phyloP scores from a whole-genome alignment of 305 asterid species.

The Striga hermonthica region DNA sequence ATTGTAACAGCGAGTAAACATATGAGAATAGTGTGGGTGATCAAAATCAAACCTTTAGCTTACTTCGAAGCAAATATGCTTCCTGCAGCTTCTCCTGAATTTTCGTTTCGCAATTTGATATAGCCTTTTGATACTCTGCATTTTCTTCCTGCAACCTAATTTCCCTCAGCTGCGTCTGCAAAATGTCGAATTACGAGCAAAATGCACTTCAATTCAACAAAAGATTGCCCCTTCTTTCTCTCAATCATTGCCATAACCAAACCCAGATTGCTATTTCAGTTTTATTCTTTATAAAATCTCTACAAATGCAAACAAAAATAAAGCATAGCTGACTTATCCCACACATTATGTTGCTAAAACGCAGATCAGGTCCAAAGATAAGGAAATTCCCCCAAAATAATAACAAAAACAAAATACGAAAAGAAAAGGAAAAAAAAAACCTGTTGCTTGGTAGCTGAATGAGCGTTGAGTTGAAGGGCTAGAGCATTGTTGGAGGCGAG shows the following conservation, averaged over 20 bases:
- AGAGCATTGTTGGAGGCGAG: conserved; percentile 89
- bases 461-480: conserved; percentile 84
- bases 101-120: conserved; percentile 61
- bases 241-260: too few species aligned
- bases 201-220: conserved; percentile 17
- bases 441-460: conserved; percentile 89
- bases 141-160: conserved; percentile 74
- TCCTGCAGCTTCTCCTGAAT: conserved; percentile 71
- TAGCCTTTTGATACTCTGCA: conserved; percentile 67
- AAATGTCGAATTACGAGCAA: conserved; percentile 15
- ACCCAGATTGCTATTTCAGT: too few species aligned
- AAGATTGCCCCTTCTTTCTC: not conserved
- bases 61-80: conserved; percentile 58
- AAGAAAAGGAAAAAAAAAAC: conserved; percentile 30
- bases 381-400: conserved; percentile 1
- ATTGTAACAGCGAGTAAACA: conserved; percentile 4
- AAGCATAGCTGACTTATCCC: not conserved
- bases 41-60: conserved; percentile 63
- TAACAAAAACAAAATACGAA: not conserved
- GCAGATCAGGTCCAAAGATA: not conserved
- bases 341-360: not conserved
- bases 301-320: not conserved
- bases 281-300: conserved; percentile 1
- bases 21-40: conserved; percentile 6
- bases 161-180: conserved; percentile 74